A percentile compares a stretch with the other conserved stretches of the same genome.
phyloP scores from a whole-genome alignment of 805 yeast species.

The Saturnispora kantuleensis region DNA sequence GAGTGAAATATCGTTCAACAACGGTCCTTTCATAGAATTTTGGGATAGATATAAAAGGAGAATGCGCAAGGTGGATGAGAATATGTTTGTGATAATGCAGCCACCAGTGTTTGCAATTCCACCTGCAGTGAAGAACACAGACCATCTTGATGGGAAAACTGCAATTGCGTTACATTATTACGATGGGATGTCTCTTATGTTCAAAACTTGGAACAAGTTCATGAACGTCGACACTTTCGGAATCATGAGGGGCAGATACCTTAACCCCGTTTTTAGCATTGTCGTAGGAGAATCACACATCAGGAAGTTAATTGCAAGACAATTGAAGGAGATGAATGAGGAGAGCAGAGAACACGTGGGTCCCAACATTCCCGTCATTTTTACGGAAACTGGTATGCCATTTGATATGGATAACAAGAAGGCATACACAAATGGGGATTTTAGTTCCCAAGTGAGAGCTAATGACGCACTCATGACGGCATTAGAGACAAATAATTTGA shows the following conservation, averaged over 20 bases:
- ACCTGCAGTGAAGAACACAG: slow-evolving; percentile 44
- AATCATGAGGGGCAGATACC: slow-evolving; percentile 67
- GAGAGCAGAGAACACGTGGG: slow-evolving; percentile 65
- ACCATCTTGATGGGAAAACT: slow-evolving; percentile 50
- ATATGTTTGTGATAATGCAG: slow-evolving; percentile 56
- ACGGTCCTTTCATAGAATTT: slow-evolving; percentile 54
- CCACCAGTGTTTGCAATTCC: slow-evolving; percentile 77
- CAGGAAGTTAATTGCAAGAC: slow-evolving; percentile 59
- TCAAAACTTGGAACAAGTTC: slow-evolving; percentile 74
- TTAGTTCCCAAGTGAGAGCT: slow-evolving; percentile 66
- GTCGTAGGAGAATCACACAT: slow-evolving; percentile 79
- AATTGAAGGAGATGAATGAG: slow-evolving; percentile 51
- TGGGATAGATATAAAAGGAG: slow-evolving; percentile 40
- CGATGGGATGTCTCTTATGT: slow-evolving; percentile 90
- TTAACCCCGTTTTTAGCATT: slow-evolving; percentile 61
- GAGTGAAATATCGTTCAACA: slow-evolving; percentile 48
- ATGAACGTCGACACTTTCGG: slow-evolving; percentile 89
- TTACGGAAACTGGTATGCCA: slow-evolving; percentile 97
- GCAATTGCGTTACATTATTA: slow-evolving; percentile 85
- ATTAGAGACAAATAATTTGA: slow-evolving; percentile 60
- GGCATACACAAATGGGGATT: slow-evolving; percentile 60
- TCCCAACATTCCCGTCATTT: slow-evolving; percentile 52
- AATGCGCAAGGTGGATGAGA: slow-evolving; percentile 36
- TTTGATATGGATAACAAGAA: slow-evolving; percentile 82
- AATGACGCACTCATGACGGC: slow-evolving; percentile 76